Conservation (phyloP, 495 filamentous ascomycete genomes). For the Aspergillus egyptiacus region DNA sequence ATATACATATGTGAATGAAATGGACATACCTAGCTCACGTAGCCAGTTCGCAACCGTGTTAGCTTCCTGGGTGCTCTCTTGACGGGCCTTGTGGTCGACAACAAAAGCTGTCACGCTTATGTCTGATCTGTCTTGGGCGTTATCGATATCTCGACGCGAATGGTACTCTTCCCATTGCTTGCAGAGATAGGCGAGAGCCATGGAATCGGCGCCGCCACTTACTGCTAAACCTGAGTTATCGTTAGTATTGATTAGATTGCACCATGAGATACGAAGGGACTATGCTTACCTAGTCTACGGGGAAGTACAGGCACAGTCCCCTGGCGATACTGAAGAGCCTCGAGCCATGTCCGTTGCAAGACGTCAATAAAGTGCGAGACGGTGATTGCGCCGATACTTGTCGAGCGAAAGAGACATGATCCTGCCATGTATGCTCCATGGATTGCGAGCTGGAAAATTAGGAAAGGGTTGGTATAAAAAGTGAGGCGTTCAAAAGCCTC, state of each 20-base stretch:
- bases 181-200: conserved; percentile 82
- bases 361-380: conserved; percentile 47
- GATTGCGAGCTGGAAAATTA: neutral
- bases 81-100: conserved; percentile 71
- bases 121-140: conserved; percentile 13
- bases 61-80: conserved; percentile 65
- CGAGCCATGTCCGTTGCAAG: conserved; percentile 45
- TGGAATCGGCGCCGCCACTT: conserved; percentile 93
- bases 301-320: conserved; percentile 14
- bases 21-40: conserved; percentile 25
- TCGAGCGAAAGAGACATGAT: conserved; percentile 6
- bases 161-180: conserved; percentile 31
- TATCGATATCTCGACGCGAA: neutral
- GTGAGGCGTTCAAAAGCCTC: neutral
- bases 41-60: conserved; percentile 51
- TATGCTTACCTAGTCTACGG: conserved; percentile 15
- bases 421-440: conserved; percentile 14
- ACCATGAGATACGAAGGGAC: too few species aligned
- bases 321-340: conserved; percentile 22
- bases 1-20: neutral
- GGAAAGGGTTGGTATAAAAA: neutral
- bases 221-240: conserved; percentile 63
- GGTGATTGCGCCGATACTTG: conserved; percentile 36
- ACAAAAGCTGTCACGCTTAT: conserved; percentile 57
- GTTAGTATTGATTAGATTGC: neutral